Conservation (phyloP, 148 eudicot species). For the Rhododendron ferrugineum region DNA sequence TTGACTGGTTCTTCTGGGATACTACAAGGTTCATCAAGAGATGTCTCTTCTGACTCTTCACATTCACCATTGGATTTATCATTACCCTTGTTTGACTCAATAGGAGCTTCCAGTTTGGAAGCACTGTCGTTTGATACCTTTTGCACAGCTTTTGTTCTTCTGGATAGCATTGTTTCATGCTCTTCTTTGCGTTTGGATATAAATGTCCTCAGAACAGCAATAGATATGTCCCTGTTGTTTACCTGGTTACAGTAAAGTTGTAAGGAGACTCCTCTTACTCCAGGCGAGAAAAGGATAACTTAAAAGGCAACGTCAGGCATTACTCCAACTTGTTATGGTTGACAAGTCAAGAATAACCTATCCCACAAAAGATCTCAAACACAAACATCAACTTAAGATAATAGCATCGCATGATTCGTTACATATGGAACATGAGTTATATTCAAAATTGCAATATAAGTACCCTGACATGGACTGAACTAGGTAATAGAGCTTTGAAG, state of each 20-base stretch:
- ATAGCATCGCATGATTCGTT: not conserved
- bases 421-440: not conserved
- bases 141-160: slow-evolving; percentile 36
- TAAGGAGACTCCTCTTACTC: slow-evolving; percentile 6
- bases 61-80: slow-evolving; percentile 22
- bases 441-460: not conserved
- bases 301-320: not conserved
- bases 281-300: not conserved
- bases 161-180: slow-evolving; percentile 50
- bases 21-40: slow-evolving; percentile 45
- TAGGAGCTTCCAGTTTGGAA: slow-evolving; percentile 30
- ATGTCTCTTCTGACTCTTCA: slow-evolving; percentile 25
- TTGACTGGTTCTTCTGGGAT: slow-evolving; percentile 31
- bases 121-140: slow-evolving; percentile 28
- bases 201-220: slow-evolving; percentile 88
- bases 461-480: not conserved
- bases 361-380: not conserved
- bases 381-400: not conserved
- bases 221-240: slow-evolving; percentile 86
- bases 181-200: slow-evolving; percentile 76
- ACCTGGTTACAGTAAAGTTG: slow-evolving; percentile 45
- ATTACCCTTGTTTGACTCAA: slow-evolving; percentile 2
- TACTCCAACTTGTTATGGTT: not conserved
- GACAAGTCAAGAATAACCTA: not conserved
- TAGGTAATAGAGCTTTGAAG: not conserved